phyloP scores from a whole-genome alignment of 1,284 basidiomycete genomes.

The Sporisorium scitamineum region DNA sequence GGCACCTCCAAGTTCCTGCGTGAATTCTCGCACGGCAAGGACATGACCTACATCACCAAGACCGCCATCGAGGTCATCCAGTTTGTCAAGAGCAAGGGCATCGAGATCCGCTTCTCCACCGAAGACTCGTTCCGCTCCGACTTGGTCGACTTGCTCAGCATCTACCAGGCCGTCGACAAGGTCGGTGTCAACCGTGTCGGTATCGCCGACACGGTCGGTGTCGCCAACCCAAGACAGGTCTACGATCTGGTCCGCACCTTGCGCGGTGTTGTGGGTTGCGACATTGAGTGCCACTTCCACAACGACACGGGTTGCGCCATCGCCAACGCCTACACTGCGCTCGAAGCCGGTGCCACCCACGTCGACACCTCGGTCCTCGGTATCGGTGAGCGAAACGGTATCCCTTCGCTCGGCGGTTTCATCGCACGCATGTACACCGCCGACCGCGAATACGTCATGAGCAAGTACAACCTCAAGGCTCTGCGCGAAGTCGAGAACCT shows the following conservation, averaged over 20 bases:
- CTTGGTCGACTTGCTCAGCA: conserved; percentile 96
- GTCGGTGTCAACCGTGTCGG: conserved; percentile 99
- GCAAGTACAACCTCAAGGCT: conserved; percentile 98
- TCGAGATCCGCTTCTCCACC: conserved; percentile 99
- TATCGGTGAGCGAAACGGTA: conserved; percentile 98
- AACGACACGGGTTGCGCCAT: conserved; percentile 96
- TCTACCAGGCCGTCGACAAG: conserved; percentile 99
- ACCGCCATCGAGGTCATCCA: conserved; percentile 96
- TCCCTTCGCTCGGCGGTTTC: conserved; percentile 96
- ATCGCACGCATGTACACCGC: conserved; percentile 88
- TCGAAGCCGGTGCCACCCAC: conserved; percentile 98
- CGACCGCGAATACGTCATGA: conserved; percentile 97
- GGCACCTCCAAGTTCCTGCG: conserved; percentile 98
- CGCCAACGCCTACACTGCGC: conserved; percentile 97
- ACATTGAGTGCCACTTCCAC: conserved; percentile 98
- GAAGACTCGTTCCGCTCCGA: conserved; percentile 99
- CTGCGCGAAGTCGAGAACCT: conserved; percentile 98
- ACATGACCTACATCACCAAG: conserved; percentile 99
- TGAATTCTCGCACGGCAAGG: conserved; percentile 99
- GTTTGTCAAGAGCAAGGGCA: conserved; percentile 99
- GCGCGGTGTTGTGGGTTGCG: conserved; percentile 79
- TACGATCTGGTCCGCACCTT: conserved; percentile 98
- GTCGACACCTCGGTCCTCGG: conserved; percentile 89
- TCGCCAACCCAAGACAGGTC: conserved; percentile 97
- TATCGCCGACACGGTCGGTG: conserved; percentile 98